A percentile compares a stretch with the other conserved stretches of the same genome.
Conservation (phyloP, 495 filamentous ascomycete genomes). For the Ascobolus immersus region DNA sequence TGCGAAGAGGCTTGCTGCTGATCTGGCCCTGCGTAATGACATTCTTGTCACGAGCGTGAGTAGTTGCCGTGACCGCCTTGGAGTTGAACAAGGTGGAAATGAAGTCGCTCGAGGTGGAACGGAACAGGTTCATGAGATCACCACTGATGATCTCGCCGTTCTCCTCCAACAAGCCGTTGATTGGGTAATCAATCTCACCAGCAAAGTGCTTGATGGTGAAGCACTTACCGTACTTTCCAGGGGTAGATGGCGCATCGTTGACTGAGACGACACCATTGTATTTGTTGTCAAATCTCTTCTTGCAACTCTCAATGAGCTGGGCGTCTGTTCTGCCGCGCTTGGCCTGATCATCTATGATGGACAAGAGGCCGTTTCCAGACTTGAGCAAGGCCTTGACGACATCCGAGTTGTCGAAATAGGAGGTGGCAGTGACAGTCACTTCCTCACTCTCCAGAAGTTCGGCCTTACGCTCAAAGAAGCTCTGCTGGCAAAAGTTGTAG, state of each 20-base stretch:
- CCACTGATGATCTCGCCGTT: conserved; percentile 90
- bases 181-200: conserved; percentile 85
- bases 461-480: conserved; percentile 81
- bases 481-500: conserved; percentile 80
- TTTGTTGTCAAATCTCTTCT: conserved; percentile 79
- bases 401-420: conserved; percentile 93
- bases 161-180: conserved; percentile 64
- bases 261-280: conserved; percentile 62
- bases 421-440: conserved; percentile 62
- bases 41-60: conserved; percentile 68
- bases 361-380: conserved; percentile 69
- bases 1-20: conserved; percentile 74
- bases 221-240: conserved; percentile 43
- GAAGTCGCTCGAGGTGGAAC: conserved; percentile 63
- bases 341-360: conserved; percentile 88
- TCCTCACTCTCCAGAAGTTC: conserved; percentile 84
- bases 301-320: conserved; percentile 70
- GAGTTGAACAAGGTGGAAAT: conserved; percentile 77
- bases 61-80: conserved; percentile 66
- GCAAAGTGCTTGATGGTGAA: conserved; percentile 90
- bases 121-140: conserved; percentile 87
- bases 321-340: conserved; percentile 62
- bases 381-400: conserved; percentile 77
- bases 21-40: conserved; percentile 92
- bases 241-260: conserved; percentile 36